A percentile compares a stretch with the other conserved stretches of the same genome.
These are phyloP conservation scores for Penicillium longicatenatum DNA, from an alignment of 495 filamentous ascomycete species.

Conservation along the genomic window DNA sequence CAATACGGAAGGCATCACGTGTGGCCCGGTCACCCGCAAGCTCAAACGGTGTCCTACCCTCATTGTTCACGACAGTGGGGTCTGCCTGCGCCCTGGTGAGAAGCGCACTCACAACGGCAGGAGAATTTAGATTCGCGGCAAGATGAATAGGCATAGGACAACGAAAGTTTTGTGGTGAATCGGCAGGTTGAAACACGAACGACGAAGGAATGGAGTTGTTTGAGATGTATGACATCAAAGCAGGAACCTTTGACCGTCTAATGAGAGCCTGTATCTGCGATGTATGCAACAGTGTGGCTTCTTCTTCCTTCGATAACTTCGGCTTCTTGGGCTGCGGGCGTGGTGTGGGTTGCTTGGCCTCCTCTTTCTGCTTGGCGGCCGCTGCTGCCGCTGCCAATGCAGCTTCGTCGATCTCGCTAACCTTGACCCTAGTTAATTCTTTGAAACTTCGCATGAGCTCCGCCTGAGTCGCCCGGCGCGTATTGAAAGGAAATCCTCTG, in stretches of 20 bases:
- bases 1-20: constrained; percentile 88
- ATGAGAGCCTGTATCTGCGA: constrained; percentile 85
- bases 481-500: constrained; percentile 91
- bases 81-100: constrained; percentile 74
- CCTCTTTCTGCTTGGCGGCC: constrained; percentile 30
- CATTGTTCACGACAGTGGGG: constrained; percentile 65
- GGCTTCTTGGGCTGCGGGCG: constrained; percentile 55
- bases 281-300: constrained; percentile 76
- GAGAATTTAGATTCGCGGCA: constrained; percentile 73
- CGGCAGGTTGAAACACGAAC: constrained; percentile 73
- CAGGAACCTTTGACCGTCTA: constrained; percentile 86
- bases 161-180: constrained; percentile 72
- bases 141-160: constrained; percentile 86
- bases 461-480: constrained; percentile 87
- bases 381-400: constrained; percentile 52
- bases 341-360: constrained; percentile 39
- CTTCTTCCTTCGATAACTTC: constrained; percentile 74
- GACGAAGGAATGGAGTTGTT: constrained; percentile 66
- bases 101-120: constrained; percentile 72
- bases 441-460: constrained; percentile 93
- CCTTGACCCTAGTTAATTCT: constrained; percentile 87
- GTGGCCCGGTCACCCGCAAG: constrained; percentile 84
- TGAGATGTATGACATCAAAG: constrained; percentile 79
- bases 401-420: constrained; percentile 69
- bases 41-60: constrained; percentile 79